These are phyloP conservation scores for Xylaria palmicola DNA, from an alignment of 495 filamentous ascomycete genomes.

Conservation along the genomic window DNA sequence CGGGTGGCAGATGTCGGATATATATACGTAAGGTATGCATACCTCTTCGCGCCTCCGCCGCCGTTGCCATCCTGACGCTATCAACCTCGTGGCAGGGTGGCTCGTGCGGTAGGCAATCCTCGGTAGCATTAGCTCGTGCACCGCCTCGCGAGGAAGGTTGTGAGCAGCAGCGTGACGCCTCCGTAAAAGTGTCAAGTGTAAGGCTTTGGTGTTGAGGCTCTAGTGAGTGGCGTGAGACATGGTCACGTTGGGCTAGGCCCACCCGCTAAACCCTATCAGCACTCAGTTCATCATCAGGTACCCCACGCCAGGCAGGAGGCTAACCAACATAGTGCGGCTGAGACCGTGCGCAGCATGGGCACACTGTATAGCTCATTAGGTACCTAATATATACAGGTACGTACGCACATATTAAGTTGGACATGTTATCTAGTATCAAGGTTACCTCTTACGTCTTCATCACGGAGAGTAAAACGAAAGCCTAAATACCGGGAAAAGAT, in stretches of 20 bases:
- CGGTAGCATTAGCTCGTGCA: not conserved
- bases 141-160: not conserved
- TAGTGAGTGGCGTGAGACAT: not conserved
- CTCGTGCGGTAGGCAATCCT: not conserved
- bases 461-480: too few species aligned
- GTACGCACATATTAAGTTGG: too few species aligned
- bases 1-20: not conserved
- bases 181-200: not conserved
- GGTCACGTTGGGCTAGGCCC: not conserved
- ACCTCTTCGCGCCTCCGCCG: constrained; percentile 18
- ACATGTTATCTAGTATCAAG: too few species aligned
- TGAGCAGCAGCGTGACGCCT: not conserved
- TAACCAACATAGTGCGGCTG: too few species aligned
- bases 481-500: too few species aligned
- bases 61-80: constrained; percentile 6
- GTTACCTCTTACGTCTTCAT: too few species aligned
- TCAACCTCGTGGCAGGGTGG: not conserved
- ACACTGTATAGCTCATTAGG: too few species aligned
- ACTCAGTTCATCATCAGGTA: too few species aligned
- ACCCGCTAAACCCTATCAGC: too few species aligned
- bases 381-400: too few species aligned
- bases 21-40: not conserved
- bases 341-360: too few species aligned
- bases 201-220: not conserved
- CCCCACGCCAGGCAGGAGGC: too few species aligned